phyloP scores from a whole-genome alignment of 768 basidiomycete genomes.

The Xanthoconium stramineum region DNA sequence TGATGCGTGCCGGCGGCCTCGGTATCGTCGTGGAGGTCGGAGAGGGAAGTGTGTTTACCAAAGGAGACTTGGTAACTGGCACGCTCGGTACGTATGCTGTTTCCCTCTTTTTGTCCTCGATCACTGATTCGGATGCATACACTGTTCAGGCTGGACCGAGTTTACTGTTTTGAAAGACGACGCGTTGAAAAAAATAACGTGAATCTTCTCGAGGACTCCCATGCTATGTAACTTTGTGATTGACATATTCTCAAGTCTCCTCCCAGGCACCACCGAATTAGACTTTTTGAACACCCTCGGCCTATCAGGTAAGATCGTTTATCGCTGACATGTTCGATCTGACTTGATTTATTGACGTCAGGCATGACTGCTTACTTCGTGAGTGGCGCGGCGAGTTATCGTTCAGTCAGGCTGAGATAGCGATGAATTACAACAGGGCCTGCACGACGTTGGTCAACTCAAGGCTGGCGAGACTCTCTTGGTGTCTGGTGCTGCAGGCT shows the following conservation, averaged over 20 bases:
- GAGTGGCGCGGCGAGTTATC: conserved; percentile 18
- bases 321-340: neutral
- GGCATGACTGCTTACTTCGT: conserved; percentile 92
- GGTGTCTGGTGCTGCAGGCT: conserved; percentile 88
- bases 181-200: conserved; percentile 53
- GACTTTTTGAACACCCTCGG: conserved; percentile 87
- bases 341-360: conserved; percentile 24
- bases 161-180: conserved; percentile 62
- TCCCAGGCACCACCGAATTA: conserved; percentile 58
- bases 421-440: conserved; percentile 48
- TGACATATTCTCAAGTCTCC: conserved; percentile 38
- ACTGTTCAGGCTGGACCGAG: conserved; percentile 67
- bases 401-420: conserved; percentile 3
- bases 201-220: conserved; percentile 21
- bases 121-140: neutral
- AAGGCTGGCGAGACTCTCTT: conserved; percentile 84
- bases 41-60: conserved; percentile 47
- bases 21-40: conserved; percentile 64
- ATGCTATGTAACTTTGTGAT: neutral
- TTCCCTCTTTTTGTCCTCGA: neutral
- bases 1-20: conserved; percentile 71
- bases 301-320: conserved; percentile 47
- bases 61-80: conserved; percentile 71
- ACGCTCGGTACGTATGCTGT: conserved; percentile 46
- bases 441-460: conserved; percentile 75